These are phyloP conservation scores for Colletotrichum orbiculare DNA, from an alignment of 2,329 filamentous ascomycete genomes.

Conservation along the genomic window DNA sequence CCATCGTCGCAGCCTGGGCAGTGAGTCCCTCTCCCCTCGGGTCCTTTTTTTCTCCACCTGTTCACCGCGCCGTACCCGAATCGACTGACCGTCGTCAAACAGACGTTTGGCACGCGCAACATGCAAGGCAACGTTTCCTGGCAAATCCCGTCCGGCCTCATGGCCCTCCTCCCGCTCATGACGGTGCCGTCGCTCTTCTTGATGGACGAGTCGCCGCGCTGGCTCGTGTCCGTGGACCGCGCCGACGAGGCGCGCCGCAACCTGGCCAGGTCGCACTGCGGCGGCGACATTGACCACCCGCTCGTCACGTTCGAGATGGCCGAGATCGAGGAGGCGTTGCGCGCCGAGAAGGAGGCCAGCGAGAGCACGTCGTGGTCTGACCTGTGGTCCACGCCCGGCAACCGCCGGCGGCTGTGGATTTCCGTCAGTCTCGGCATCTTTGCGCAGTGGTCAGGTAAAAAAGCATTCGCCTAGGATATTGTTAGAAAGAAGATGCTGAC, in stretches of 20 bases:
- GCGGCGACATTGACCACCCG: conserved; percentile 37
- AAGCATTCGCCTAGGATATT: background rate
- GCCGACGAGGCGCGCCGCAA: conserved; percentile 42
- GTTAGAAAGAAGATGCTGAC: background rate
- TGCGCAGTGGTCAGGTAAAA: conserved; percentile 41
- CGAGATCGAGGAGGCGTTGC: conserved; percentile 40
- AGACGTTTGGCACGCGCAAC: conserved; percentile 54
- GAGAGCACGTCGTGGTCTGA: conserved; percentile 19
- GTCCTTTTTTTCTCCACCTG: background rate
- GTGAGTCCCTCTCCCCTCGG: background rate
- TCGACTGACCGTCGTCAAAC: background rate
- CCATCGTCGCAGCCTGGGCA: conserved; percentile 43
- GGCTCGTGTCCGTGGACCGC: conserved; percentile 43
- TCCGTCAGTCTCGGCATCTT: conserved; percentile 43
- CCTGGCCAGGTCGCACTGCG: conserved; percentile 42
- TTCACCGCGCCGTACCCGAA: too few relatives aligned
- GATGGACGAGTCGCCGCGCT: conserved; percentile 44
- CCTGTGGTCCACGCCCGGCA: conserved; percentile 41
- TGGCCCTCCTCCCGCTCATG: conserved; percentile 55
- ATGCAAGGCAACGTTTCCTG: conserved; percentile 57
- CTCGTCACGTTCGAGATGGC: conserved; percentile 39
- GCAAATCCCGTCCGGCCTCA: conserved; percentile 61
- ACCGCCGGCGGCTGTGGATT: conserved; percentile 45
- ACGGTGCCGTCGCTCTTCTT: conserved; percentile 42
- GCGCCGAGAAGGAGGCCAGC: conserved; percentile 32